phyloP scores from a whole-genome alignment of 352 stramenopile species.

The Globisporangium acanthophoron region DNA sequence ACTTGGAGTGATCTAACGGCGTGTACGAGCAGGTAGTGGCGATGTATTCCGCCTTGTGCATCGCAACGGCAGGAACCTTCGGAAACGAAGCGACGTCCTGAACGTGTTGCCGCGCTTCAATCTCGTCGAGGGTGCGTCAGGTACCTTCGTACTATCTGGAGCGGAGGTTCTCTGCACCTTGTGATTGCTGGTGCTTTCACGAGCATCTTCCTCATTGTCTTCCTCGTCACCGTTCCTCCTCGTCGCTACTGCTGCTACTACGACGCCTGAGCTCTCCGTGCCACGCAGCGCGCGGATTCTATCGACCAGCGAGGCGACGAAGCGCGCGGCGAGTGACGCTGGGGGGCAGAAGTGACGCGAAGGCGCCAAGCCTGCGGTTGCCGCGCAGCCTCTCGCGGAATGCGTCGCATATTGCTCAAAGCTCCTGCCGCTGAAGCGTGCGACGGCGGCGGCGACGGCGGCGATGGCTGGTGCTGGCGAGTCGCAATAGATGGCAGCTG shows the following conservation, averaged over 20 bases:
- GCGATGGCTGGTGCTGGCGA: not conserved
- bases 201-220: not conserved
- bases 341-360: conserved; percentile 5
- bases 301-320: conserved; percentile 11
- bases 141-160: too few species aligned
- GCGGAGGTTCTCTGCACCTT: not conserved
- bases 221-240: not conserved
- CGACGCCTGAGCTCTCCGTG: not conserved
- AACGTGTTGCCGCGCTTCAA: conserved; percentile 19
- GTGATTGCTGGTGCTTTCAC: not conserved
- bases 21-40: conserved; percentile 22
- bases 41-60: conserved; percentile 24
- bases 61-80: conserved; percentile 30
- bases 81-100: conserved; percentile 29
- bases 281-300: conserved; percentile 12
- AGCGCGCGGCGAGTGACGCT: conserved; percentile 16
- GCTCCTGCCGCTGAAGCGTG: conserved; percentile 17
- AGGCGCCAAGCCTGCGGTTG: conserved; percentile 13
- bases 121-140: not conserved
- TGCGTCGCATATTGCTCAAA: conserved; percentile 8
- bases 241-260: not conserved
- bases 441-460: not conserved
- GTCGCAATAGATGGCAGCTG: conserved; percentile 15
- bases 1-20: conserved; percentile 23
- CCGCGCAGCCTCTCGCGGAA: conserved; percentile 16